Evolutionary conservation across 208 protist genomes (phyloP), one percentile per base, ranked within the genome.

Genomic region (Trypanosoma melophagium): DNA sequence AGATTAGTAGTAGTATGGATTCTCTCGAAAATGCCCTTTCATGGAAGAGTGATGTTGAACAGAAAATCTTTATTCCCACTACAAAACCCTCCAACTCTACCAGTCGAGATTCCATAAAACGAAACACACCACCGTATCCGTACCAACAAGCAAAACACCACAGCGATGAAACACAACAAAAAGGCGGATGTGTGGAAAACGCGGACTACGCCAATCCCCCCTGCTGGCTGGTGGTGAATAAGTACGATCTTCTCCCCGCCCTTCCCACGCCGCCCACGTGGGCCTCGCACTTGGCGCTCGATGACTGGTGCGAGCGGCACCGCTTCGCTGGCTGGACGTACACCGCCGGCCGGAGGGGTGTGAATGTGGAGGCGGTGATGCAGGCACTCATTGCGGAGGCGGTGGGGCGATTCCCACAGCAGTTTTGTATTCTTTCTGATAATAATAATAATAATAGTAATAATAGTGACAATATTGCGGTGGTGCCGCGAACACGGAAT

Each of bases 171-270:
- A n/a, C n/a, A n/a, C n/a, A n/a, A n/a, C n/a, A n/a, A n/a, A n/a
- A n/a, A n/a, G n/a, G n/a, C n/a, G n/a, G n/a, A n/a, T n/a, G n/a
- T 45, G 24, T n/a, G 22, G 28, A 25, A 13, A 28, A 16, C 4
- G 58, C 16, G 7, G n/a, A 35, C 5, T 16, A 63, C 5, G 58
- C 24, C 16, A 63, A 44, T 21, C 21, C 31, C 14, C 58, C 60
- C 4, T 66, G 60, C 19, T 66, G 60, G 60, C 60, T 66, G 4
- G 41, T 66, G 12, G 60, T 66, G 10, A 66, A 66, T 54, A 66
- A 66, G 42, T 66, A 54, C 42, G 60, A 66, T 22, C 21, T 54
- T 21, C 47, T 66, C 16, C 13, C 17, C 9, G 24, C 19, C 4
- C 51, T 66, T 35, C 60, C 60, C 16, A 10, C 35, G 16, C 60